phyloP scores from a whole-genome alignment of 495 filamentous ascomycete genomes.

The Apodospora peruviana region DNA sequence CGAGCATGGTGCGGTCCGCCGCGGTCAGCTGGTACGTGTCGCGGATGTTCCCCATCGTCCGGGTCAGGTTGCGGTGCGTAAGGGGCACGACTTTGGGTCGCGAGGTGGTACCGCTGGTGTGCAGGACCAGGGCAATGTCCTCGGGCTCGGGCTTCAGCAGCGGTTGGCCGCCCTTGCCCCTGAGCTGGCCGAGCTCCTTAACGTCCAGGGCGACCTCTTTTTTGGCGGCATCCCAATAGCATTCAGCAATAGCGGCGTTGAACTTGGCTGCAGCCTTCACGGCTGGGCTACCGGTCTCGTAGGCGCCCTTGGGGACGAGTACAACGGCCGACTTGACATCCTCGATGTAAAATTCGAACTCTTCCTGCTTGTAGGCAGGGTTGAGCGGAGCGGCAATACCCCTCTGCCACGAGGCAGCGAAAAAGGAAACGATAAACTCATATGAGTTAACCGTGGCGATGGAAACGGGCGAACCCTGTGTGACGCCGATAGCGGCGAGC shows the following conservation, averaged over 20 bases:
- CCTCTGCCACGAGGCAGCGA: slow-evolving; percentile 71
- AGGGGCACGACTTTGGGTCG: slow-evolving; percentile 78
- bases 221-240: slow-evolving; percentile 60
- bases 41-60: slow-evolving; percentile 62
- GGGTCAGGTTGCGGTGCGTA: slow-evolving; percentile 70
- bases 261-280: slow-evolving; percentile 70
- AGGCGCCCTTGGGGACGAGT: slow-evolving; percentile 65
- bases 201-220: slow-evolving; percentile 66
- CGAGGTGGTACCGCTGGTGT: slow-evolving; percentile 74
- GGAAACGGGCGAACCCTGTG: slow-evolving; percentile 59
- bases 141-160: slow-evolving; percentile 55
- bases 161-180: slow-evolving; percentile 40
- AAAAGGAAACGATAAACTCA: slow-evolving; percentile 76
- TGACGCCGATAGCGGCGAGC: slow-evolving; percentile 64
- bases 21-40: slow-evolving; percentile 64
- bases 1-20: slow-evolving; percentile 71
- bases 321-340: slow-evolving; percentile 72
- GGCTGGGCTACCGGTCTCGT: slow-evolving; percentile 54
- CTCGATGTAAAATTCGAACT: slow-evolving; percentile 86
- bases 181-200: slow-evolving; percentile 64
- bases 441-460: slow-evolving; percentile 74
- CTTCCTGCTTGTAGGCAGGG: slow-evolving; percentile 76
- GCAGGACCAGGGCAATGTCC: slow-evolving; percentile 66
- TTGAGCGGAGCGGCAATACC: slow-evolving; percentile 77
- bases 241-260: slow-evolving; percentile 73